Conservation (phyloP, 768 basidiomycete species). For the Sutorius australiensis region DNA sequence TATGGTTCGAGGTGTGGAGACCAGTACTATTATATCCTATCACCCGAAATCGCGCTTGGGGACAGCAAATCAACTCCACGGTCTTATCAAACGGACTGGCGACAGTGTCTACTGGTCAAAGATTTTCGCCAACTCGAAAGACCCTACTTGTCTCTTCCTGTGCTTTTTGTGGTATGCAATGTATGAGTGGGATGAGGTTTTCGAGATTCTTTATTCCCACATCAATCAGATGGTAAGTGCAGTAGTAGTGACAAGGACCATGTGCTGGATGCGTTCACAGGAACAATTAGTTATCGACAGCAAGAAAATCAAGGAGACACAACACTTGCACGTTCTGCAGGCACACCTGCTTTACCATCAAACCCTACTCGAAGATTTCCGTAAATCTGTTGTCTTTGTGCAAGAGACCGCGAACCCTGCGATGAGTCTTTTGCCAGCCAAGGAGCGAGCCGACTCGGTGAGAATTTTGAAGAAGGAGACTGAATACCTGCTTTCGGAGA, state of each 20-base stretch:
- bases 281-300: slow-evolving; percentile 42
- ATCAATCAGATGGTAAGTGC: slow-evolving; percentile 46
- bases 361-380: slow-evolving; percentile 51
- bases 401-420: slow-evolving; percentile 46
- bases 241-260: background rate
- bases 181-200: slow-evolving; percentile 60
- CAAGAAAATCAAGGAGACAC: slow-evolving; percentile 43
- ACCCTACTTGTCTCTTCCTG: slow-evolving; percentile 54
- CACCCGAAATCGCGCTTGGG: slow-evolving; percentile 22
- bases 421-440: slow-evolving; percentile 29
- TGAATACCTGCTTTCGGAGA: slow-evolving; percentile 44
- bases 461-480: slow-evolving; percentile 45
- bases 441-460: slow-evolving; percentile 21
- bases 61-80: slow-evolving; percentile 26
- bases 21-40: slow-evolving; percentile 28
- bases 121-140: slow-evolving; percentile 28
- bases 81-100: slow-evolving; percentile 30
- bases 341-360: slow-evolving; percentile 57
- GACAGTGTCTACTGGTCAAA: slow-evolving; percentile 33
- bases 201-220: slow-evolving; percentile 49
- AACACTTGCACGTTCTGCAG: slow-evolving; percentile 52
- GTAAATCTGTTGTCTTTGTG: slow-evolving; percentile 49
- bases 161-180: slow-evolving; percentile 56
- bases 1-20: slow-evolving; percentile 37
- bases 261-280: slow-evolving; percentile 26